A percentile compares a stretch with the other conserved stretches of the same genome.
Evolutionary conservation across 257 asterid genomes (phyloP).

Genomic region (Rhazya stricta): DNA sequence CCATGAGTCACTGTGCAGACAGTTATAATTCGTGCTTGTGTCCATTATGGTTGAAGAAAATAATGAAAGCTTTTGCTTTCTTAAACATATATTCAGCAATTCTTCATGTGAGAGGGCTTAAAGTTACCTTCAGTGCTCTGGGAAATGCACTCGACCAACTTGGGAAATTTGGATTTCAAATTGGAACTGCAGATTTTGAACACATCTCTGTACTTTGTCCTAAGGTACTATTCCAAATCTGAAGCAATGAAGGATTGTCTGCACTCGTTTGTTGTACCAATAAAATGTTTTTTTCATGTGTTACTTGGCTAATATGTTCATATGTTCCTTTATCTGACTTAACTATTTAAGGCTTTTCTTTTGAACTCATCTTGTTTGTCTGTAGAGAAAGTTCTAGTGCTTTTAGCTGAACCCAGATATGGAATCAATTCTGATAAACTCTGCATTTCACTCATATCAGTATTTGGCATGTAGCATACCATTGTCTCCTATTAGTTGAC

Average conservation of each 20-base stretch:
- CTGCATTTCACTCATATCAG: neutral
- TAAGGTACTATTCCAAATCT: conserved; percentile 41
- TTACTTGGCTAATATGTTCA: neutral
- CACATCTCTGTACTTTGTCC: conserved; percentile 69
- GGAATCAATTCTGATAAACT: neutral
- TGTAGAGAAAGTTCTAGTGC: neutral
- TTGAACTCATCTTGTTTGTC: neutral
- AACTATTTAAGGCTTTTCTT: neutral
- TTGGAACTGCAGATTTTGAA: conserved; percentile 47
- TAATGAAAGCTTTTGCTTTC: conserved; percentile 48
- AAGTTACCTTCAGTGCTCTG: conserved; percentile 35
- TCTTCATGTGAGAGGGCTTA: conserved; percentile 45
- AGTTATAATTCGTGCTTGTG: conserved; percentile 42
- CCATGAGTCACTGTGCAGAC: conserved; percentile 30
- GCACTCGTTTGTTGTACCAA: neutral
- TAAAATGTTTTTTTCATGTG: neutral
- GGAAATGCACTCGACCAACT: conserved; percentile 45
- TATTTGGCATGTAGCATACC: neutral
- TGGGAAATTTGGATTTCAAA: conserved; percentile 39
- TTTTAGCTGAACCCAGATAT: neutral
- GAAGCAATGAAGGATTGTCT: neutral
- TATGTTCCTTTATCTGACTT: neutral
- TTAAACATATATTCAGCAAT: conserved; percentile 55
- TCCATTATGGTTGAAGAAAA: conserved; percentile 71
- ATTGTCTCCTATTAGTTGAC: neutral